phyloP scores from a whole-genome alignment of 2,329 filamentous ascomycete species.

The Beauveria sp. region DNA sequence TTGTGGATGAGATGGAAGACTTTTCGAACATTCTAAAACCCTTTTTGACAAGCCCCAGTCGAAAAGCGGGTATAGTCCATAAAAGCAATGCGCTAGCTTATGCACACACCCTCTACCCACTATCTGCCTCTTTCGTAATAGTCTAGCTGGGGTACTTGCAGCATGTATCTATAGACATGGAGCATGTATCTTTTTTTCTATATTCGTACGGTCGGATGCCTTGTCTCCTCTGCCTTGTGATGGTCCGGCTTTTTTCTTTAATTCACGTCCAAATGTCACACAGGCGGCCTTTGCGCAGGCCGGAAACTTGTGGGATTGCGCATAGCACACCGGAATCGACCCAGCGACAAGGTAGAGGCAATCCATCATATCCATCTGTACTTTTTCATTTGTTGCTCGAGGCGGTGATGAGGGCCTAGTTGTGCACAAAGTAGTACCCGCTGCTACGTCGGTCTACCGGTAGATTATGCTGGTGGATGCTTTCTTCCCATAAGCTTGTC shows the following conservation, averaged over 20 bases:
- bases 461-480: too few species aligned
- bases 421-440: too few species aligned
- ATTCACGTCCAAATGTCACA: neutral
- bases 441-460: too few species aligned
- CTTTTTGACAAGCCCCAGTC: neutral
- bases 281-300: too few species aligned
- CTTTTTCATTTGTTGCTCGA: too few species aligned
- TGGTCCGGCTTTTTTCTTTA: too few species aligned
- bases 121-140: neutral
- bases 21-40: constrained; percentile 9
- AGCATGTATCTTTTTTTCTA: neutral
- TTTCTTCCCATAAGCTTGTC: too few species aligned
- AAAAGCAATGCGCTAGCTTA: neutral
- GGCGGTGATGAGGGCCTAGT: too few species aligned
- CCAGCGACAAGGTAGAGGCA: too few species aligned
- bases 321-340: too few species aligned
- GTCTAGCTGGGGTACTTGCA: neutral
- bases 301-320: too few species aligned
- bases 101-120: neutral
- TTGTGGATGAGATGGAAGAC: constrained; percentile 1
- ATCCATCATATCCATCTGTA: too few species aligned
- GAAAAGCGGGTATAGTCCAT: neutral
- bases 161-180: neutral
- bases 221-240: neutral
- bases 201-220: neutral